Base-by-base conservation (phyloP, 345 rosid genomes). In the Hibiscus tridactylites region DNA sequence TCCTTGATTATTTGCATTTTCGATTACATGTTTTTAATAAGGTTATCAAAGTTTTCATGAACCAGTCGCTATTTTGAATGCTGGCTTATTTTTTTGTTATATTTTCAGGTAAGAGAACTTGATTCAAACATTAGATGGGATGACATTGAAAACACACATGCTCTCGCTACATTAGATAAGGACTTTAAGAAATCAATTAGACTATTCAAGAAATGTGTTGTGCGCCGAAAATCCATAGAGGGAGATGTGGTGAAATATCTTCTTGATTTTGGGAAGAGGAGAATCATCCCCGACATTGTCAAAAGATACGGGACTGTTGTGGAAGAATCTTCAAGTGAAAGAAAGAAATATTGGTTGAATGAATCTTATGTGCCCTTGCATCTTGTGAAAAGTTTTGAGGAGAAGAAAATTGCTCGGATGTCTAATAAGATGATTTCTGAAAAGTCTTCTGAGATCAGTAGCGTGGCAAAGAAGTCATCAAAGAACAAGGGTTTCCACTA, bases 251-350 rank as follows among this genome's bases (percentile, higher is more conserved):
- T 78, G 56, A 95, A 87, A 79, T 95, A 92, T 85, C 97, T 95
- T 82, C 91, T 95, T 79, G 99, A 95, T 84, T 92, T 95, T 81
- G 99, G 99, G 65, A 92, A 92, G 83, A 89, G 99, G 82, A 95
- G 87, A 88, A 80, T 76, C 80, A 76, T 95, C 72, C 99, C 97
- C 29, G 88, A 89, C 16, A 76, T 89, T 67, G 97, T 92, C 49
- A 39, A 53, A 80, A 88, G 79, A 84, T 75, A 88, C 73, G 99
- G 99, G 39, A 77, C 78, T 67, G 62, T 80, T 73, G 81, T 89
- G 68, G 89, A 95, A 79, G 97, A 95, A 81, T 87, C 97, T 74
- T 87, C 93, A 42, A 95, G 92, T 76, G 97, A 82, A 72, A 89
- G 91, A 83, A 95, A 86, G 85, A 95, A 78, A 74, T 95, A 86